Percentiles rank a stretch among this genome's conserved stretches.
Evolutionary conservation across 352 stramenopile genomes (phyloP).

Genomic region (Pythium utonaiense): DNA sequence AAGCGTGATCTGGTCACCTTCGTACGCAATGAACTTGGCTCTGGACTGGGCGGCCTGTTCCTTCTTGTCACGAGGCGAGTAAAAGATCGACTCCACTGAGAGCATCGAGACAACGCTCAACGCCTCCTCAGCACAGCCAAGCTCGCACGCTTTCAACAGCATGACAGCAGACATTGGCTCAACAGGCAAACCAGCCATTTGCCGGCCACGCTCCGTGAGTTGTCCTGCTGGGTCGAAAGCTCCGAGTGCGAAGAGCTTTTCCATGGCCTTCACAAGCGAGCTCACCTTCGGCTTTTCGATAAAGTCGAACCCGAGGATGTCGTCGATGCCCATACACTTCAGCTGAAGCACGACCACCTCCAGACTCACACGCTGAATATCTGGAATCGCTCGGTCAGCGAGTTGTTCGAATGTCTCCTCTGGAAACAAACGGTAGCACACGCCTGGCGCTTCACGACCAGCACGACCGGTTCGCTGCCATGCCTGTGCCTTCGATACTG

Average conservation of each 20-base stretch:
- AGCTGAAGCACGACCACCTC: slow-evolving; percentile 82
- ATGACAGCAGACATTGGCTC: slow-evolving; percentile 89
- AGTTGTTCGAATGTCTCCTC: slow-evolving; percentile 86
- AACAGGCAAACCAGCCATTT: slow-evolving; percentile 85
- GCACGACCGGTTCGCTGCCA: slow-evolving; percentile 93
- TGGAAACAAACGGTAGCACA: slow-evolving; percentile 95
- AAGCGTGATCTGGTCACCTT: slow-evolving; percentile 84
- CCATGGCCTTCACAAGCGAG: slow-evolving; percentile 74
- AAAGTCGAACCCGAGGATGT: slow-evolving; percentile 87
- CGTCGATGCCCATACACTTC: slow-evolving; percentile 83
- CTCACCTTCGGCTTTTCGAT: slow-evolving; percentile 81
- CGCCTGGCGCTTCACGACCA: slow-evolving; percentile 93
- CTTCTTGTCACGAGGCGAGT: slow-evolving; percentile 82
- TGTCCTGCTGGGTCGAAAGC: slow-evolving; percentile 60
- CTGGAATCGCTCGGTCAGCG: slow-evolving; percentile 63
- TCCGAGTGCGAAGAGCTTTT: slow-evolving; percentile 78
- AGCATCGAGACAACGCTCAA: slow-evolving; percentile 89
- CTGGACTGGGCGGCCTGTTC: slow-evolving; percentile 75
- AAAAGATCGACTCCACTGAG: slow-evolving; percentile 89
- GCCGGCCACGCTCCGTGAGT: slow-evolving; percentile 65
- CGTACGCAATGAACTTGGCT: slow-evolving; percentile 71
- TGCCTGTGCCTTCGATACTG: slow-evolving; percentile 78
- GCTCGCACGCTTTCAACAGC: slow-evolving; percentile 74
- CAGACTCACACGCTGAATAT: slow-evolving; percentile 86
- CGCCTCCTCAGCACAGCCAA: slow-evolving; percentile 79